phyloP scores from a whole-genome alignment of 176 grass and related monocot genomes.

The Phragmites australis region DNA sequence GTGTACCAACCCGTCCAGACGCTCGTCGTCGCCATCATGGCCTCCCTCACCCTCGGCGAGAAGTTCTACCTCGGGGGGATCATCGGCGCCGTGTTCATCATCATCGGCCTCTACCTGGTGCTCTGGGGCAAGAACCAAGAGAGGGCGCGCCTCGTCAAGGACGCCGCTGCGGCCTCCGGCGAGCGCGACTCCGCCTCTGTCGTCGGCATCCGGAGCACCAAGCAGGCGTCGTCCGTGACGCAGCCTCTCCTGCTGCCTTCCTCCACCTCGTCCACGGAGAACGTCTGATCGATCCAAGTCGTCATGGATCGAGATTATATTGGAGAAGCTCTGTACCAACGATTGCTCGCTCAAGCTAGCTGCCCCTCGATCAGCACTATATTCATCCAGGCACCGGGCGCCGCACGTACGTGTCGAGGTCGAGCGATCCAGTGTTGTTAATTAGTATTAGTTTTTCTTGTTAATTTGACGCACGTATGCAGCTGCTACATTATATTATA shows the following conservation, averaged over 20 bases:
- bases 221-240: constrained; percentile 48
- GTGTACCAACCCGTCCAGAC: constrained; percentile 99
- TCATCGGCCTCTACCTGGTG: constrained; percentile 82
- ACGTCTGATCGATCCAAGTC: constrained; percentile 50
- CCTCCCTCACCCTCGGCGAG: constrained; percentile 73
- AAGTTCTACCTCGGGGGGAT: constrained; percentile 94
- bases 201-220: background rate
- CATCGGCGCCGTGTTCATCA: constrained; percentile 85
- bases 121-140: constrained; percentile 95
- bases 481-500: no score
- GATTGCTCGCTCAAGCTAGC: no score
- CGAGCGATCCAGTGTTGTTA: background rate
- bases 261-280: constrained; percentile 51
- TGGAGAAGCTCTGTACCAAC: no score
- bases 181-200: background rate
- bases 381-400: no score
- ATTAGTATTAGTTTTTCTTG: background rate
- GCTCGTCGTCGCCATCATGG: constrained; percentile 90
- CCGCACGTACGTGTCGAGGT: no score
- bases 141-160: constrained; percentile 51
- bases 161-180: background rate
- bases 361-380: no score
- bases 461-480: background rate
- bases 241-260: constrained; percentile 84
- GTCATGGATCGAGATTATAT: no score